Base-by-base conservation (phyloP, 441 rosid species). In the Corymbia citriodora region DNA sequence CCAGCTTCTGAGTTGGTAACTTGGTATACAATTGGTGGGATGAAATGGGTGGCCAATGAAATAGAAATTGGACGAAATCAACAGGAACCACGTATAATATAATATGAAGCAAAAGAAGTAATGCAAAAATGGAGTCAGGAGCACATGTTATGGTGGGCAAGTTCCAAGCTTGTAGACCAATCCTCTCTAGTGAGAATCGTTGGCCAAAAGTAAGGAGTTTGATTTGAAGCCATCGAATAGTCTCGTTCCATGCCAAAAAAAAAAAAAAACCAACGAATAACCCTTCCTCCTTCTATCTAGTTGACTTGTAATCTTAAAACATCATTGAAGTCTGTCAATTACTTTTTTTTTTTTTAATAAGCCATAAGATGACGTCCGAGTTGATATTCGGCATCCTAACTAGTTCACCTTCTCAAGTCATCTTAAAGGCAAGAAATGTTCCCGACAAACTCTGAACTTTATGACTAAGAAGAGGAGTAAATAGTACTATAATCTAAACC, bases 101-200 rank as follows among this genome's bases (percentile, higher is more conserved):
- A 63, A 63, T 21, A 74, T 21, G 45, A 74, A 45, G 85, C 85
- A 72, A 40, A 40, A 50, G 40, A 74, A 50, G 13, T 3, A 40
- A 21, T 2, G 14, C 45, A 14, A 72, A 79, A 79, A 40, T 45
- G 85, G 85, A 79, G 85, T 79, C 52, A 79, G 17, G 52, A 79
- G n/a, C 52, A 79, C 85, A 79, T 6, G 23, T 79, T 79, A n/a
- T 79, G 52, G 85, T 12, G 21, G 18, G 57, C 6, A 29, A 68
- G 63, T 95, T 97, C 97, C 96, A 96, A 97, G 95, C 98, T 97
- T 97, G 97, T 97, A 95, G 93, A 89, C 94, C 96, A 95, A 95
- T 94, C 98, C 94, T 25, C 94, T 25, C 86, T 17, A n/a, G 50
- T 23, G 61, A 61, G 88, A 45, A 87, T 54, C 65, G 65, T 31